Evolutionary conservation across 208 protist genomes (phyloP).

Genomic region (Porcisia deanei): DNA sequence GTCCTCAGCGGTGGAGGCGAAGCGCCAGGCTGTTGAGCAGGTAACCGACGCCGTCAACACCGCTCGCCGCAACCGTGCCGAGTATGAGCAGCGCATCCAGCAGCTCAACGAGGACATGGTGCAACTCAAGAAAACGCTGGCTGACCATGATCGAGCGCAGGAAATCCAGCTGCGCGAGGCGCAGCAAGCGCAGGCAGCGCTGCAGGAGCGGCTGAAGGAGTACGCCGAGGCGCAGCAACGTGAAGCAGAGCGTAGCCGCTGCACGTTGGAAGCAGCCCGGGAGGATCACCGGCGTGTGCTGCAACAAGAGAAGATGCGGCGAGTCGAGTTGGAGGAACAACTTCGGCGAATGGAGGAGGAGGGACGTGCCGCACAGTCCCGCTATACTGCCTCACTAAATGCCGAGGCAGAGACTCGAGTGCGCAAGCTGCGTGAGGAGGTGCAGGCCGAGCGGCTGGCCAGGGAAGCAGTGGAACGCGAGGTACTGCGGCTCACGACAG

Average conservation of each 20-base stretch:
- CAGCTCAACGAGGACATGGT: slow-evolving; percentile 32
- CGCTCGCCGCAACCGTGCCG: slow-evolving; percentile 17
- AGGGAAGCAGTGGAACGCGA: slow-evolving; percentile 27
- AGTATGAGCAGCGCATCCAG: slow-evolving; percentile 20
- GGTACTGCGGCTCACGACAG: slow-evolving; percentile 17
- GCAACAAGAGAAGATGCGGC: slow-evolving; percentile 30
- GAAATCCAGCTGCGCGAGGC: slow-evolving; percentile 37
- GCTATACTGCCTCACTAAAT: slow-evolving; percentile 16
- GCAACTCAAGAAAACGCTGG: slow-evolving; percentile 27
- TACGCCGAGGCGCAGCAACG: slow-evolving; percentile 29
- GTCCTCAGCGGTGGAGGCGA: slow-evolving; percentile 24
- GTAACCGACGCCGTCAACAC: slow-evolving; percentile 14
- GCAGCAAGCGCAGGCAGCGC: slow-evolving; percentile 33
- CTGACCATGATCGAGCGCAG: slow-evolving; percentile 35
- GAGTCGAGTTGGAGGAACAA: slow-evolving; percentile 29
- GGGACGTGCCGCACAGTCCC: slow-evolving; percentile 3
- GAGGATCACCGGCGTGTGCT: slow-evolving; percentile 36
- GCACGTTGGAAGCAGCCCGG: slow-evolving; percentile 22
- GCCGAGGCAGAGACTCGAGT: slow-evolving; percentile 34
- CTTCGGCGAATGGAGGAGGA: slow-evolving; percentile 24
- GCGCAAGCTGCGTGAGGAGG: slow-evolving; percentile 32
- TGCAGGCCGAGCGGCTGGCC: slow-evolving; percentile 25
- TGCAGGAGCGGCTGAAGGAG: slow-evolving; percentile 39
- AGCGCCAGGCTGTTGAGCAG: slow-evolving; percentile 31
- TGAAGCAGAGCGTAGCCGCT: slow-evolving; percentile 31